phyloP scores from a whole-genome alignment of 208 protist species.

The Crithidia acanthocephali region DNA sequence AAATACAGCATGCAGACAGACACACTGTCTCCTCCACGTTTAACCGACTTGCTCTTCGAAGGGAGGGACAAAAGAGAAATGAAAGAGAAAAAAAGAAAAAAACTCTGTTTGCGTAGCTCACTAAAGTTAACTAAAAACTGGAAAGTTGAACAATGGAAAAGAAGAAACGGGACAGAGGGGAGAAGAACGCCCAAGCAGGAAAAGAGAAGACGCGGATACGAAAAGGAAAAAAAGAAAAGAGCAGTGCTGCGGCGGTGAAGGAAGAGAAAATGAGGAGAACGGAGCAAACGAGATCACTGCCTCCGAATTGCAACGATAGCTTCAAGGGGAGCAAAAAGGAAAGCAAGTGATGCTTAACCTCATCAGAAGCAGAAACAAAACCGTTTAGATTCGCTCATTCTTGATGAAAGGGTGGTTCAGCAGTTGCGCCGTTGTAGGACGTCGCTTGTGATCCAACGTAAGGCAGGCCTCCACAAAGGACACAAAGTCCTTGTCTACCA shows the following conservation, averaged over 20 bases:
- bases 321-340: too few relatives aligned
- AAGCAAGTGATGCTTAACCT: too few relatives aligned
- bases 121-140: too few relatives aligned
- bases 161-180: not conserved
- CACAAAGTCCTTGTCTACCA: slow-evolving; percentile 82
- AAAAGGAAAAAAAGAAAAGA: not conserved
- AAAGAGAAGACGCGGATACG: not conserved
- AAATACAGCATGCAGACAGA: too few relatives aligned
- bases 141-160: too few relatives aligned
- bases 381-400: slow-evolving; percentile 38
- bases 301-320: not conserved
- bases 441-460: slow-evolving; percentile 82
- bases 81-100: slow-evolving; percentile 12
- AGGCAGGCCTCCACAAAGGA: slow-evolving; percentile 90
- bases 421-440: slow-evolving; percentile 77
- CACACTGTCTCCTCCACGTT: too few relatives aligned
- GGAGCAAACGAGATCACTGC: not conserved
- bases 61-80: too few relatives aligned
- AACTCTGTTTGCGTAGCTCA: too few relatives aligned
- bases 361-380: too few relatives aligned
- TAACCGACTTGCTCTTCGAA: too few relatives aligned
- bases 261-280: not conserved
- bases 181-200: not conserved
- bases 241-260: too few relatives aligned
- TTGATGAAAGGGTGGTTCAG: slow-evolving; percentile 89